These are phyloP conservation scores for Aspergillus incahuasiensis DNA, from an alignment of 495 filamentous ascomycete species.

Conservation along the genomic window DNA sequence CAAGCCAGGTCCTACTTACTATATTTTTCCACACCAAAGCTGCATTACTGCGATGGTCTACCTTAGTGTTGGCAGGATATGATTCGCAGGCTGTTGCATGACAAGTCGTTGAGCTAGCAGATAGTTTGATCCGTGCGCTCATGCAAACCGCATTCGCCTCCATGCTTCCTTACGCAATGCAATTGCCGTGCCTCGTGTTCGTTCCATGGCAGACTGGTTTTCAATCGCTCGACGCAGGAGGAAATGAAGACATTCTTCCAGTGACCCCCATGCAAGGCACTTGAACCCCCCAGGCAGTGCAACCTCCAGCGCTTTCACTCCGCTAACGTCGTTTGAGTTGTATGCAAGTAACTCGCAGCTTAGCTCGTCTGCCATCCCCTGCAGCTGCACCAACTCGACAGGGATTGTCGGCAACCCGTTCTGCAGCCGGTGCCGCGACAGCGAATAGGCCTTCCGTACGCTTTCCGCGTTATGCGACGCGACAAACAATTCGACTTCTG, in stretches of 20 bases:
- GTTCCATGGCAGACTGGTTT: conserved; percentile 71
- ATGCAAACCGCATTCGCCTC: conserved; percentile 27
- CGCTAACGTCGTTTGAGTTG: conserved; percentile 9
- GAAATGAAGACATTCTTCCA: conserved; percentile 82
- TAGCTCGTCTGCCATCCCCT: conserved; percentile 92
- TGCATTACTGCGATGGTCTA: conserved; percentile 1
- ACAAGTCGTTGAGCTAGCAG: background rate
- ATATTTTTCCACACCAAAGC: too few relatives aligned
- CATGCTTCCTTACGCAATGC: conserved; percentile 63
- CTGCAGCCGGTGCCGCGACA: conserved; percentile 16
- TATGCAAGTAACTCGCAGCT: conserved; percentile 63
- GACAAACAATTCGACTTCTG: conserved; percentile 19
- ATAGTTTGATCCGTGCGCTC: background rate
- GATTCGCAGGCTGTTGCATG: conserved; percentile 2
- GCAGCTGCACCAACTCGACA: conserved; percentile 75
- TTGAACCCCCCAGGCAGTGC: conserved; percentile 60
- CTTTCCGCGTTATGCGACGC: conserved; percentile 35
- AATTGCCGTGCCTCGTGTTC: conserved; percentile 61
- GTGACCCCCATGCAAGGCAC: conserved; percentile 81
- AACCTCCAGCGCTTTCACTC: conserved; percentile 6
- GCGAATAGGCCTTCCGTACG: conserved; percentile 40
- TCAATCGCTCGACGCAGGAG: conserved; percentile 74
- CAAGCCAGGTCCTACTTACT: too few relatives aligned
- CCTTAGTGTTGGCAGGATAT: conserved; percentile 6
- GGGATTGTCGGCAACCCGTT: conserved; percentile 47